Conservation (phyloP, 768 basidiomycete species). For the Tricholoma matsutake region DNA sequence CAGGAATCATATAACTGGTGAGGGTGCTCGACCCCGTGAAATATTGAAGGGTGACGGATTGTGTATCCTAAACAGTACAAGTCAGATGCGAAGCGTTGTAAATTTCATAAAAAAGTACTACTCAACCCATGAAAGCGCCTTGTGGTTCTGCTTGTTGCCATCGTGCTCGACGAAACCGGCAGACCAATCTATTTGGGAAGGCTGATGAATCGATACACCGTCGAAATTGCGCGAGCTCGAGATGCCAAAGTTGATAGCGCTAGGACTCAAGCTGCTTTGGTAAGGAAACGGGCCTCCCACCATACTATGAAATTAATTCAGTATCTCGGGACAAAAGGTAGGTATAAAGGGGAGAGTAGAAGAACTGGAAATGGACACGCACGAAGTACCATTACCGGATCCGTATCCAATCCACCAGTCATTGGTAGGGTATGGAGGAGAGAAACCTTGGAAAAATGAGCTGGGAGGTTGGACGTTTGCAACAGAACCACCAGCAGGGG, state of each 20-base stretch:
- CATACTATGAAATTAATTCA: slow-evolving; percentile 13
- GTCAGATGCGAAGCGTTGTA: background rate
- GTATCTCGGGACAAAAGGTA: too few species aligned
- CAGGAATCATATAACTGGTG: slow-evolving; percentile 31
- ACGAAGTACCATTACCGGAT: slow-evolving; percentile 23
- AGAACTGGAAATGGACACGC: slow-evolving; percentile 5
- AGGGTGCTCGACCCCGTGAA: slow-evolving; percentile 28
- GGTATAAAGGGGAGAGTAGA: too few species aligned
- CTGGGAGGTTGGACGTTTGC: slow-evolving; percentile 27
- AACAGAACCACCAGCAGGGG: slow-evolving; percentile 23
- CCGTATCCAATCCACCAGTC: slow-evolving; percentile 35
- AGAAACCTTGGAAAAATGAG: slow-evolving; percentile 31
- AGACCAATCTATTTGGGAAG: slow-evolving; percentile 30
- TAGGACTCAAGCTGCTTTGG: slow-evolving; percentile 24
- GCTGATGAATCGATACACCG: slow-evolving; percentile 31
- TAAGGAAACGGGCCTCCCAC: slow-evolving; percentile 32
- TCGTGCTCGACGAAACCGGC: slow-evolving; percentile 29
- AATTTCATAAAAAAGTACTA: background rate
- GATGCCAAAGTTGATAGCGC: slow-evolving; percentile 28
- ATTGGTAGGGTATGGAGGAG: slow-evolving; percentile 32
- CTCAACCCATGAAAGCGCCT: slow-evolving; percentile 31
- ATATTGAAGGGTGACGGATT: slow-evolving; percentile 34
- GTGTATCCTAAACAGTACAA: slow-evolving; percentile 22
- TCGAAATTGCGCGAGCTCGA: slow-evolving; percentile 29
- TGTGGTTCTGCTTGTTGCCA: slow-evolving; percentile 28